Base-by-base conservation (phyloP, 1,284 basidiomycete genomes). In the Fistulinella staudtii region DNA sequence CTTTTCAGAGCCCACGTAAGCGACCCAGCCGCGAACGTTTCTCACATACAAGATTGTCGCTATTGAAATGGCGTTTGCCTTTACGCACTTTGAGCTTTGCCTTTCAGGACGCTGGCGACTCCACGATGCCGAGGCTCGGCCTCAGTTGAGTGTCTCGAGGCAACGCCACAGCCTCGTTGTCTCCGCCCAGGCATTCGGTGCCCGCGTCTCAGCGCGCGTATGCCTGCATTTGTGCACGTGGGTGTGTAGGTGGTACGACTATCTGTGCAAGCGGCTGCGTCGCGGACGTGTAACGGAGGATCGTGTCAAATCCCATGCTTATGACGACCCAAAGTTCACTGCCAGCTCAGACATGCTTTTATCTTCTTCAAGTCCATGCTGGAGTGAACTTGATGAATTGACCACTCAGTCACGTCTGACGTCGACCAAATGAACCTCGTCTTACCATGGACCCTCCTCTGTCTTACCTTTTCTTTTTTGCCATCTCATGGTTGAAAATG, bases 61-160 rank as follows among this genome's bases (percentile, higher is more conserved):
- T 36, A 21, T 23, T 7, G 15, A 36, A n/a, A 61, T 63, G 60
- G 18, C 49, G 17, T 23, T 17, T 15, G 30, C 11, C 14, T 57
- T 58, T n/a, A 54, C 58, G 45, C 57, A 51, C 44, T 58, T 63
- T 36, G 57, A 58, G 29, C 56, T 63, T 17, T 54, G 47, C 38
- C 48, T 45, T 15, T 50, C 55, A 10, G 46, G 55, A 10, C 47
- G 55, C 41, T 60, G 60, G 56, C 44, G 58, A 36, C 44, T 59
- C 47, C 53, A 61, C 33, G 58, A 48, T 40, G 46, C 31, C 9
- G 45, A 38, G 33, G 56, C 53, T 29, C 57, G 56, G 39, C 57
- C 60, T 14, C 60, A 57, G 43, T 46, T 58, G 47, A 35, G 33
- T 1, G 39, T 58, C 48, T 52, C 49, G 37, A 63, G 38, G 46